Base-by-base conservation (phyloP, 441 rosid genomes). In the Sinapis alba region DNA sequence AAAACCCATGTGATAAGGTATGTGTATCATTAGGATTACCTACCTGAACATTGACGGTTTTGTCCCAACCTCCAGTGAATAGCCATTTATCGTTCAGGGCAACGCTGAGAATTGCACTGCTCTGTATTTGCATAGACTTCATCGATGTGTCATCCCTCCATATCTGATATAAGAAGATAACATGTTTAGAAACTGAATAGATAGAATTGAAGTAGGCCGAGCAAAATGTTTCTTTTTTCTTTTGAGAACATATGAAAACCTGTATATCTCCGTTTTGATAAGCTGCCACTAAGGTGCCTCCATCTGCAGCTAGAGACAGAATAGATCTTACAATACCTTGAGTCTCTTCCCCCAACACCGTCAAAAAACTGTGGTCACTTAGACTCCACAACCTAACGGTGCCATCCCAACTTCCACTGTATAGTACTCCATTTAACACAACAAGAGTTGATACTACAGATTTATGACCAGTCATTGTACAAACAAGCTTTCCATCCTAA, bases 381-480 rank as follows among this genome's bases (percentile, higher is more conserved):
- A 91, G 85, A 81, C 91, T 86, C 99, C 98, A 92, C 68, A 95
- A 80, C 68, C 93, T 75, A 65, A 95, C 75, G 41, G 92, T 91
- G 73, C 99, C 98, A 83, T 92, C 99, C 95, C 97, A 91, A 77
- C 99, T 91, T 61, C 99, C 98, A 41, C 99, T 91, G 69, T 92
- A 89, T 62, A 95, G 87, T 62, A 91, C 87, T 62, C 96, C 94
- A 43, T 86, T 79, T 23, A 57, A 73, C 41, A 86, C 84, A 53
- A 86, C 80, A 62, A 95, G 79, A 0, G 97, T 21, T 20, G 99
- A 90, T 77, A 95, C 98, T 72, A 88, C 92, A 12, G 97, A 88
- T 84, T 82, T 92, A 76, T 95, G 99, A 76, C 99, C 97, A 68
- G 78, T 79, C 99, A 95, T 84, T 54, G 89, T 84, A 86, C 93